These are phyloP conservation scores for Leptographium procerum DNA, from an alignment of 2,329 filamentous ascomycete genomes.

Conservation along the genomic window DNA sequence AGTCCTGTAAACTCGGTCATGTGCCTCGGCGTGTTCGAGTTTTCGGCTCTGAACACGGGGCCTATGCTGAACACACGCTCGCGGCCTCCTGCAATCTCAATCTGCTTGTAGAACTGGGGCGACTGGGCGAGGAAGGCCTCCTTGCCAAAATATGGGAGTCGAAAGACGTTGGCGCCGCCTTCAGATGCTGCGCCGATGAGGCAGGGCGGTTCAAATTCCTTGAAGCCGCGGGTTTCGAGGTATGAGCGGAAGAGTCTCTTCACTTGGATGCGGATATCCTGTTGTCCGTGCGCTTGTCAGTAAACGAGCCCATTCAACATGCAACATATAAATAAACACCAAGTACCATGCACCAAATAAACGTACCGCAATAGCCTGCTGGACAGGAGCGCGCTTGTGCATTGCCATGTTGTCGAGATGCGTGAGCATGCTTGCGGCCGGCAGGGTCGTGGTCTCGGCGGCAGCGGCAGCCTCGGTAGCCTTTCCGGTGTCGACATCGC, in stretches of 20 bases:
- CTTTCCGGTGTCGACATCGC: constrained; percentile 29
- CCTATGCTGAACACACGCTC: constrained; percentile 70
- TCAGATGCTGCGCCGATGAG: constrained; percentile 84
- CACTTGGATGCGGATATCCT: constrained; percentile 30
- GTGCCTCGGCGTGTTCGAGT: constrained; percentile 73
- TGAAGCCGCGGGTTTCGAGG: constrained; percentile 62
- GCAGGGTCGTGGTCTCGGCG: constrained; percentile 30
- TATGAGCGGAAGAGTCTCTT: constrained; percentile 40
- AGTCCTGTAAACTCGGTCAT: constrained; percentile 85
- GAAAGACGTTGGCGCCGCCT: constrained; percentile 86
- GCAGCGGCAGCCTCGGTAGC: constrained; percentile 16
- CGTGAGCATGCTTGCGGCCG: constrained; percentile 70
- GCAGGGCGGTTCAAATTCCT: constrained; percentile 80
- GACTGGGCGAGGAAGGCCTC: constrained; percentile 71
- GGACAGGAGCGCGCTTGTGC: constrained; percentile 83
- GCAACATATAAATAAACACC: no score
- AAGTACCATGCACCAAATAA: background rate
- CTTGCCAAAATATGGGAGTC: constrained; percentile 78
- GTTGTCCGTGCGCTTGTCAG: background rate
- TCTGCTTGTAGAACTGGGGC: constrained; percentile 81
- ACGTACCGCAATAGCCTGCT: constrained; percentile 59
- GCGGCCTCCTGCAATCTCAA: constrained; percentile 68
- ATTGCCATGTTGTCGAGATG: constrained; percentile 86
- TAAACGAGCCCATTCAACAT: no score
- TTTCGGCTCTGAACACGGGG: constrained; percentile 76